Percentiles rank a stretch among this genome's conserved stretches.
Evolutionary conservation across 495 filamentous ascomycete species (phyloP).

Genomic region (Podospora fimiseda): DNA sequence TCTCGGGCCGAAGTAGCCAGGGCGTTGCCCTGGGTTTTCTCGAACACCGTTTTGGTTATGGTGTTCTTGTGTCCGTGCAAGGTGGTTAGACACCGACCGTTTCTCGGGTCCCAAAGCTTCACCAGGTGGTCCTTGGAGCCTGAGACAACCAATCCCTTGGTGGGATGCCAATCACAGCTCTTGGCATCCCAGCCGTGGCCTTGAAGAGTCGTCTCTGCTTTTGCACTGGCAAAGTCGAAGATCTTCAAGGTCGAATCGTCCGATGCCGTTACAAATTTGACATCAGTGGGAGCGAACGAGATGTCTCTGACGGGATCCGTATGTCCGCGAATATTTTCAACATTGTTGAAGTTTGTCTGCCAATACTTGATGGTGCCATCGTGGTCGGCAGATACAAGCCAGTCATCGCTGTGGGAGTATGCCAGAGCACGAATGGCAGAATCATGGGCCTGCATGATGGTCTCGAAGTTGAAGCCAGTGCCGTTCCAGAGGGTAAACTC

Average conservation of each 20-base stretch:
- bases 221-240: conserved; percentile 87
- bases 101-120: conserved; percentile 95
- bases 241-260: conserved; percentile 92
- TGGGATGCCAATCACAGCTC: conserved; percentile 94
- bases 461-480: conserved; percentile 98
- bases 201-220: conserved; percentile 69
- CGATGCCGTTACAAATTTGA: conserved; percentile 92
- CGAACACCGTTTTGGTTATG: conserved; percentile 82
- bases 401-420: conserved; percentile 93
- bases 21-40: conserved; percentile 70
- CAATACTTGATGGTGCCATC: conserved; percentile 96
- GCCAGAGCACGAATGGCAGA: conserved; percentile 77
- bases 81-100: conserved; percentile 80
- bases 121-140: conserved; percentile 96
- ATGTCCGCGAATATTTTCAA: conserved; percentile 89
- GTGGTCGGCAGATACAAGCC: conserved; percentile 93
- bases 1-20: conserved; percentile 90
- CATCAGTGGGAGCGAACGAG: conserved; percentile 87
- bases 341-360: conserved; percentile 99
- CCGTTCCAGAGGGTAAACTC: conserved; percentile 99
- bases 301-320: conserved; percentile 82
- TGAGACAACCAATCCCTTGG: conserved; percentile 87
- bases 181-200: conserved; percentile 97
- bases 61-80: conserved; percentile 97
- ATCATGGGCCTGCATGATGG: conserved; percentile 97